phyloP scores from a whole-genome alignment of 768 basidiomycete genomes.

The Serendipita sp. region DNA sequence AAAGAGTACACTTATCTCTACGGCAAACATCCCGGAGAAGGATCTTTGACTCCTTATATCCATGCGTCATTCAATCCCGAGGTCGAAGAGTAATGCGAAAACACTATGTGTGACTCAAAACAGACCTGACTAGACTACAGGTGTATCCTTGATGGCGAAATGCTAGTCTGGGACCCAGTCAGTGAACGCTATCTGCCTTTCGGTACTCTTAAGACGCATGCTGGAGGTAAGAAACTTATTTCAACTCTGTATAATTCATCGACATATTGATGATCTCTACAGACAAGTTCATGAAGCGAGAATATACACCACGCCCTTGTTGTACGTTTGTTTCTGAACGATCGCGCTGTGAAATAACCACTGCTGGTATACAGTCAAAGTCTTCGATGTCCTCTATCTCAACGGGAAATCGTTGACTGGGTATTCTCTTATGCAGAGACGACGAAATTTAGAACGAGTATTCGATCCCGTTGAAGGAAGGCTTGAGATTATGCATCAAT shows the following conservation, averaged over 20 bases:
- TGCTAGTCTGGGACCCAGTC: slow-evolving; percentile 94
- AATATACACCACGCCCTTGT: slow-evolving; percentile 71
- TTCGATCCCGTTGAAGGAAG: slow-evolving; percentile 58
- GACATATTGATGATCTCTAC: not conserved
- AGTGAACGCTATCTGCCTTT: slow-evolving; percentile 81
- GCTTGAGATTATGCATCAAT: slow-evolving; percentile 61
- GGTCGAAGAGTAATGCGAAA: slow-evolving; percentile 55
- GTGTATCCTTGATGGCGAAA: slow-evolving; percentile 91
- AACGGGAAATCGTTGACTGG: slow-evolving; percentile 68
- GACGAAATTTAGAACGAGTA: slow-evolving; percentile 54
- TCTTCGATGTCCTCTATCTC: slow-evolving; percentile 85
- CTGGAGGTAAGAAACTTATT: slow-evolving; percentile 39
- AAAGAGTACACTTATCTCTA: slow-evolving; percentile 87
- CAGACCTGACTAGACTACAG: slow-evolving; percentile 24
- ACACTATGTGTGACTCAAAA: not conserved
- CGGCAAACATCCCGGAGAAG: slow-evolving; percentile 64
- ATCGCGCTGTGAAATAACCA: not conserved
- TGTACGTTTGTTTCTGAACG: slow-evolving; percentile 37
- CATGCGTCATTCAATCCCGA: slow-evolving; percentile 55
- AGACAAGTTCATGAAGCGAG: slow-evolving; percentile 52
- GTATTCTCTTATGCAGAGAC: slow-evolving; percentile 56
- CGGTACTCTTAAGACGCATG: slow-evolving; percentile 85
- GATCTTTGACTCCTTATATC: slow-evolving; percentile 81
- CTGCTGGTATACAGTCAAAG: slow-evolving; percentile 51
- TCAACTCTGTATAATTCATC: not conserved